These are phyloP conservation scores for Colletotrichum musae DNA, from an alignment of 2,329 filamentous ascomycete genomes.

Conservation along the genomic window DNA sequence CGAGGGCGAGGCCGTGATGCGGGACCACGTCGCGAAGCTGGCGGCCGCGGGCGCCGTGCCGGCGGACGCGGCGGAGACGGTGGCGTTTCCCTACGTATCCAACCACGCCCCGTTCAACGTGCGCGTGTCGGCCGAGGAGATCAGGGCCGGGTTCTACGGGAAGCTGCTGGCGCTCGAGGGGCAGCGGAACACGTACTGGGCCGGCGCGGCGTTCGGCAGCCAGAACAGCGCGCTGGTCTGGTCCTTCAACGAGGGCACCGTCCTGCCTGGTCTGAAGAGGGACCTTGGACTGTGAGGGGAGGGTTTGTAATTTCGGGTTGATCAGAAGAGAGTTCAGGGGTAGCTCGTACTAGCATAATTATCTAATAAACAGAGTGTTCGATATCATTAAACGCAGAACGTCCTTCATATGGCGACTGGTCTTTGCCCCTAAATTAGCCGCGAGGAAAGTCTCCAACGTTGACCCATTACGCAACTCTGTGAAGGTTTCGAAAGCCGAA, in stretches of 20 bases:
- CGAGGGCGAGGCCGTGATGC: conserved; percentile 40
- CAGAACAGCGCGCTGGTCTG: conserved; percentile 36
- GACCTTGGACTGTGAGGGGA: conserved; percentile 25
- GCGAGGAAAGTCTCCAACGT: too few species aligned
- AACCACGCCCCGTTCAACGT: conserved; percentile 49
- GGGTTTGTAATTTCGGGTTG: too few species aligned
- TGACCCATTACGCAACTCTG: too few species aligned
- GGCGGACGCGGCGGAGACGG: conserved; percentile 26
- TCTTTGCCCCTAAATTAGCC: too few species aligned
- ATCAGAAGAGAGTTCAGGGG: background rate
- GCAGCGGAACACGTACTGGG: conserved; percentile 53
- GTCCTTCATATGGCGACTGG: too few species aligned
- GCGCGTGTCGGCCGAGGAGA: conserved; percentile 46
- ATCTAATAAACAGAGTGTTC: background rate
- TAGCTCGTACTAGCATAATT: background rate
- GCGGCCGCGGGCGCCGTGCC: conserved; percentile 30
- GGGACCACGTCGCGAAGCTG: conserved; percentile 26
- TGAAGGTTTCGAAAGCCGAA: too few species aligned
- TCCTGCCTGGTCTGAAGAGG: conserved; percentile 34
- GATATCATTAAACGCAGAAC: too few species aligned
- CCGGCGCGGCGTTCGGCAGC: conserved; percentile 47
- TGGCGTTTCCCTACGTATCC: conserved; percentile 42
- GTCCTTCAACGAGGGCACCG: conserved; percentile 29
- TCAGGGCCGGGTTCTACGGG: conserved; percentile 51
- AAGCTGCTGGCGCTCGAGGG: conserved; percentile 53